A percentile compares a stretch with the other conserved stretches of the same genome.
These are phyloP conservation scores for Penicillium griseofulvum DNA, from an alignment of 2,329 filamentous ascomycete species.

Conservation along the genomic window DNA sequence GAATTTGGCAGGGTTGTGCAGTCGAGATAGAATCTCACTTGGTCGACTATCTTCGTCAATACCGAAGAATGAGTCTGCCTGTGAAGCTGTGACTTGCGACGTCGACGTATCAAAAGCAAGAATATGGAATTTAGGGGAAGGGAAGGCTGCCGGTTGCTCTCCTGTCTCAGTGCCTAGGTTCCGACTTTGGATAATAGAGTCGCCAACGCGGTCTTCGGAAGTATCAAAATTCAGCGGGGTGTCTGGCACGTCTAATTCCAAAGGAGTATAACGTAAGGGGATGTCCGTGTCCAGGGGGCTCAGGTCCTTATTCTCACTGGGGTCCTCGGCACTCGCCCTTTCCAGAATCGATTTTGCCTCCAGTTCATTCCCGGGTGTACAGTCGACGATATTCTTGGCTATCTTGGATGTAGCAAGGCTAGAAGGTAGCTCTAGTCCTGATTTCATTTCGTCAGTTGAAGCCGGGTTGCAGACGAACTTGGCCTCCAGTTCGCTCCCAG, in stretches of 20 bases:
- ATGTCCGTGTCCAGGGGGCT: constrained; percentile 10
- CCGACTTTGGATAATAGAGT: constrained; percentile 7
- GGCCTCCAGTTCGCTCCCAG: constrained; percentile 17
- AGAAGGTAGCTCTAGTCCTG: background rate
- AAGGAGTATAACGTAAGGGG: constrained; percentile 6
- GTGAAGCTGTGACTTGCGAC: constrained; percentile 30
- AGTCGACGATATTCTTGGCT: constrained; percentile 2
- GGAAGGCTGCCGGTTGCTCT: constrained; percentile 2
- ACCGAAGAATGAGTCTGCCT: constrained; percentile 34
- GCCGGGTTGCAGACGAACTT: constrained; percentile 3
- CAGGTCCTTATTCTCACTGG: constrained; percentile 1
- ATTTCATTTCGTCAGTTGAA: background rate
- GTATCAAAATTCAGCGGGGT: background rate
- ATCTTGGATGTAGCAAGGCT: background rate
- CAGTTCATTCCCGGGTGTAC: constrained; percentile 12
- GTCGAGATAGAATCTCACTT: constrained; percentile 36
- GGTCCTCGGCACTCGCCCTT: background rate
- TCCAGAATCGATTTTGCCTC: constrained; percentile 10
- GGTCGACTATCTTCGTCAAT: constrained; percentile 25
- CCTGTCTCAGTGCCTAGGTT: background rate
- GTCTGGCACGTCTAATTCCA: background rate
- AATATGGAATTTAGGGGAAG: constrained; percentile 29
- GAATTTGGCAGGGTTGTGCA: constrained; percentile 44
- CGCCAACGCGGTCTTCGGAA: constrained; percentile 10
- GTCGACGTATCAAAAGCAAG: constrained; percentile 39